Base-by-base conservation (phyloP, 1,139 yeast genomes). In the Yamadazyma oceani region DNA sequence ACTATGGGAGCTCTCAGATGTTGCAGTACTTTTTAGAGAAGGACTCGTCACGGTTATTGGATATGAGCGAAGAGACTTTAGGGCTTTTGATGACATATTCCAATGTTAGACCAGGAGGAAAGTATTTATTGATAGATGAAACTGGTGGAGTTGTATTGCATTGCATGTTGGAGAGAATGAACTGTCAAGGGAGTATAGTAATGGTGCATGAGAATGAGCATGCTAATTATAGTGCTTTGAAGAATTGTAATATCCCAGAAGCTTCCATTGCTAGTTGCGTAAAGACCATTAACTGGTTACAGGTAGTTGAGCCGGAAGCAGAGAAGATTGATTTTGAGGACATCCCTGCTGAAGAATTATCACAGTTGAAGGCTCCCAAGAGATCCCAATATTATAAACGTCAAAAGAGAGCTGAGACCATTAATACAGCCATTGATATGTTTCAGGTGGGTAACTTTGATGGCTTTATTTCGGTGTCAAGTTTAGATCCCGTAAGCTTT, bases 171-270 rank as follows among this genome's bases (percentile, higher is more conserved):
- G 98, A 94, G 57, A 73, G 97, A 54, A 86, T 92, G 94, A 80
- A 80, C 40, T 88, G 92, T 3, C 66, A 79, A 35, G 98, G 97
- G 12, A 69, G 79, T 9, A 79, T 94, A 34, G 75, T 88, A 3
- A 73, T 87, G 22, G 71, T 84, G 3, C 97, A 92, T 61, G 98
- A 90, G 53, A 87, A 89, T 57, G 98, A 92, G 57, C 97, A 90
- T 55, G 82, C 96, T 5, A 90, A 89, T 53, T 65, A 82, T 27
- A 85, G 84, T 46, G 79, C 85, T 0, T 64, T 92, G 43, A 75
- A 78, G 43, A 80, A 80, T 55, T 75, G 90, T 36, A 80, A 82
- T 50, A 80, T 76, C 53, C 58, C 84, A 1, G 78, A 74, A 22
- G 78, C 74, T 13, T 60, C 73, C 37, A 67, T 78, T 17, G 62